Conservation (phyloP, 139 green algal species). For the Chlamydomonas incerta region DNA sequence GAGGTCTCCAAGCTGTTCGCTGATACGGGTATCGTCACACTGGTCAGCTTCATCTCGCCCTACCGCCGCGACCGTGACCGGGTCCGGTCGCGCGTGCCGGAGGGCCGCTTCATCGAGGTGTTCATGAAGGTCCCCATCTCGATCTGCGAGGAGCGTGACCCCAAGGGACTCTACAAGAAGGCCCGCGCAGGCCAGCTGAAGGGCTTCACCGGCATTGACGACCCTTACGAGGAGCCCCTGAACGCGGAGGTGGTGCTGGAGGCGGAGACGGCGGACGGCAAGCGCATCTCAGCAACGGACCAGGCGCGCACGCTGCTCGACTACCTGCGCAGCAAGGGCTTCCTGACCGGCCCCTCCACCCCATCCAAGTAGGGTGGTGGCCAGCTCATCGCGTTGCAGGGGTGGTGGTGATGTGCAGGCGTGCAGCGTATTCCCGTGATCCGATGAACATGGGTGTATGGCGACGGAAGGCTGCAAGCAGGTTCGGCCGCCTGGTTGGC, state of each 20-base stretch:
- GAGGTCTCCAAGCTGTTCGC: slow-evolving; percentile 95
- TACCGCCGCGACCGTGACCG: slow-evolving; percentile 83
- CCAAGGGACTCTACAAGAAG: slow-evolving; percentile 97
- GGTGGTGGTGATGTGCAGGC: too few species aligned
- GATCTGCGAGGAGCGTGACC: slow-evolving; percentile 93
- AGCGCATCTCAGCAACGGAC: slow-evolving; percentile 66
- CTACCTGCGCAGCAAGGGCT: slow-evolving; percentile 69
- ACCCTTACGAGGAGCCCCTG: slow-evolving; percentile 92
- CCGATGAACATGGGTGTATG: too few species aligned
- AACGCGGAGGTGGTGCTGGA: slow-evolving; percentile 86
- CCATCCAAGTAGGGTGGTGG: too few species aligned
- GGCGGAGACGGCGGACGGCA: slow-evolving; percentile 68
- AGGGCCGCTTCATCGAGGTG: slow-evolving; percentile 88
- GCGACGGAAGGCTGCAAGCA: too few species aligned
- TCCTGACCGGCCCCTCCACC: slow-evolving; percentile 3
- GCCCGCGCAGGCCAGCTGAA: slow-evolving; percentile 92
- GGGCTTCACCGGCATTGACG: slow-evolving; percentile 93
- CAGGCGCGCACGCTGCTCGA: slow-evolving; percentile 76
- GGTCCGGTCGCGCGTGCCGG: slow-evolving; percentile 70
- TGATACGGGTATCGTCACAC: slow-evolving; percentile 89
- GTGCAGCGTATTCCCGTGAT: too few species aligned
- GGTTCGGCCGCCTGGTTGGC: too few species aligned
- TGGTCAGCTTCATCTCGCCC: slow-evolving; percentile 96
- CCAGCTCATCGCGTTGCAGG: too few species aligned
- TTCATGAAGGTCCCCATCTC: slow-evolving; percentile 93